Conservation (phyloP, 176 grass and related monocot species). For the Oropetium thomaeum region DNA sequence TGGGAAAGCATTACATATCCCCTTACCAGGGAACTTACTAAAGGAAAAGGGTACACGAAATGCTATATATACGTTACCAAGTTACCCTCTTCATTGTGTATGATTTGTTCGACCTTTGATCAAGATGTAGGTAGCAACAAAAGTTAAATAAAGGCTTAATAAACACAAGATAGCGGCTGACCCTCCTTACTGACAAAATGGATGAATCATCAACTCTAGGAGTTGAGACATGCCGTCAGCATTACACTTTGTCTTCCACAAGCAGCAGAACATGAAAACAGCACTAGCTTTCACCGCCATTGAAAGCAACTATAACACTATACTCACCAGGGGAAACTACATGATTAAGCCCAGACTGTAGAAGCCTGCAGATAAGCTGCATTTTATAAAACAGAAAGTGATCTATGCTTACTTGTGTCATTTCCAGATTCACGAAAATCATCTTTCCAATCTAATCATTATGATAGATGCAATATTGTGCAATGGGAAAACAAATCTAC, state of each 20-base stretch:
- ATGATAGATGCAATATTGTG: constrained; percentile 8
- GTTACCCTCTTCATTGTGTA: constrained; percentile 24
- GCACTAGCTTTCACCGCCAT: constrained; percentile 28
- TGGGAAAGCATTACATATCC: constrained; percentile 48
- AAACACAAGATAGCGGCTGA: constrained; percentile 29
- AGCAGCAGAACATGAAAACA: constrained; percentile 13
- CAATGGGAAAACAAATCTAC: not conserved
- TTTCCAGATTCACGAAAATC: constrained; percentile 32
- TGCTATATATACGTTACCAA: constrained; percentile 50
- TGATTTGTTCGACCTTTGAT: constrained; percentile 41
- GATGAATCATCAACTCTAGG: constrained; percentile 29
- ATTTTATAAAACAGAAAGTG: constrained; percentile 32
- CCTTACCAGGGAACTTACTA: constrained; percentile 85
- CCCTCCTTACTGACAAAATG: constrained; percentile 23
- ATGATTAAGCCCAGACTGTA: constrained; percentile 21
- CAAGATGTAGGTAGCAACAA: constrained; percentile 30
- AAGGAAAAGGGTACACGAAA: constrained; percentile 26
- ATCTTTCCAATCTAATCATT: constrained; percentile 3
- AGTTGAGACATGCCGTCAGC: constrained; percentile 17
- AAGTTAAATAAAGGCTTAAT: constrained; percentile 24
- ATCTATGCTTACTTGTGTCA: constrained; percentile 25
- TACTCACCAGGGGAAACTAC: constrained; percentile 44
- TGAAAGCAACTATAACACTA: constrained; percentile 29
- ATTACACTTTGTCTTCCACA: constrained; percentile 13
- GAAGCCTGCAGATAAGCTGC: constrained; percentile 42